Evolutionary conservation across 2,329 filamentous ascomycete genomes (phyloP).

Genomic region (Cephalotrichum gorgonifer): DNA sequence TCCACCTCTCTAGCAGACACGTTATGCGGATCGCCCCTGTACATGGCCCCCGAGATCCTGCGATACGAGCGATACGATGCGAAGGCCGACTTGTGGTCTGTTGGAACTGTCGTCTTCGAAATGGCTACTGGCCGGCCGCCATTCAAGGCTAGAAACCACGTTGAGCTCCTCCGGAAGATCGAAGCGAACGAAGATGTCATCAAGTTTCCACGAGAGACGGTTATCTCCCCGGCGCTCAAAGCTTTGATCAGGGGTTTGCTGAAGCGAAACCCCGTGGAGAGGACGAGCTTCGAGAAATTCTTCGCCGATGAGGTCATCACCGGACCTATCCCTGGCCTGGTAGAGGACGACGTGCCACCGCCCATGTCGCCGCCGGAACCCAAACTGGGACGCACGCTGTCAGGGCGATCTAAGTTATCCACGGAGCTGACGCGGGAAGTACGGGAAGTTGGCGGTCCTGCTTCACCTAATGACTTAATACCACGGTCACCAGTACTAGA

Average conservation of each 20-base stretch:
- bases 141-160: slow-evolving; percentile 87
- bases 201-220: slow-evolving; percentile 64
- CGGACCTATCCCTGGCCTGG: slow-evolving; percentile 67
- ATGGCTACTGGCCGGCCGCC: slow-evolving; percentile 88
- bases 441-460: not conserved
- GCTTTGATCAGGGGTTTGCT: slow-evolving; percentile 68
- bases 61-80: slow-evolving; percentile 96
- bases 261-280: slow-evolving; percentile 75
- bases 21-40: slow-evolving; percentile 88
- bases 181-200: slow-evolving; percentile 81
- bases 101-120: slow-evolving; percentile 90
- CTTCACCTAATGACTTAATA: slow-evolving; percentile 1
- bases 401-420: not conserved
- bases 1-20: slow-evolving; percentile 90
- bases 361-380: slow-evolving; percentile 10
- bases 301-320: slow-evolving; percentile 67
- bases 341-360: slow-evolving; percentile 61
- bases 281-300: slow-evolving; percentile 77
- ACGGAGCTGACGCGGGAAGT: not conserved
- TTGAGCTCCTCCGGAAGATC: slow-evolving; percentile 86
- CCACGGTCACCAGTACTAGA: not conserved
- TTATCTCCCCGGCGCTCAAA: slow-evolving; percentile 68
- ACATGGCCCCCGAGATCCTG: slow-evolving; percentile 97
- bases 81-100: slow-evolving; percentile 94
- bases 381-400: not conserved